These are phyloP conservation scores for Daldinia bambusicola DNA, from an alignment of 495 filamentous ascomycete genomes.

Conservation along the genomic window DNA sequence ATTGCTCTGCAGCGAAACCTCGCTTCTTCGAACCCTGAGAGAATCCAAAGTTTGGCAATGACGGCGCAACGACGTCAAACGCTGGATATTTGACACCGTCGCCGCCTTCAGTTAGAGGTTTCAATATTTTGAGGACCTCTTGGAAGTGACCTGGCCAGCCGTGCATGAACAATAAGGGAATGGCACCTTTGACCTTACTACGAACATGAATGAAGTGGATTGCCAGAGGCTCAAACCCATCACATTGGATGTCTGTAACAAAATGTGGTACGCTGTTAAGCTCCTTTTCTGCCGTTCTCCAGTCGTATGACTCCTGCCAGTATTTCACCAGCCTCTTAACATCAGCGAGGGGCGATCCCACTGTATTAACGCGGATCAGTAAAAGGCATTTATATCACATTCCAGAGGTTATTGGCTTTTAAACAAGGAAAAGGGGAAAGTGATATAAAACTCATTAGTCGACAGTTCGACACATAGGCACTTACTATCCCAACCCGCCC, in stretches of 20 bases:
- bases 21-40: constrained; percentile 59
- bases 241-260: constrained; percentile 59
- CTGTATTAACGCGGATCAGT: constrained; percentile 1
- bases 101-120: constrained; percentile 59
- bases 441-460: not conserved
- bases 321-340: constrained; percentile 61
- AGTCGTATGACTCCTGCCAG: constrained; percentile 61
- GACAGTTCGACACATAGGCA: constrained; percentile 8
- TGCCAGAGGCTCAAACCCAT: constrained; percentile 58
- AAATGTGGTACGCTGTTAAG: constrained; percentile 69
- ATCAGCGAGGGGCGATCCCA: constrained; percentile 61
- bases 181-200: constrained; percentile 57
- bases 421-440: not conserved
- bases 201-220: constrained; percentile 67
- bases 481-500: constrained; percentile 50
- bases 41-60: constrained; percentile 76
- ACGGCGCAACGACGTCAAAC: constrained; percentile 74
- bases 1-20: constrained; percentile 68
- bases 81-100: constrained; percentile 57
- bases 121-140: constrained; percentile 71
- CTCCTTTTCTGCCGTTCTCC: constrained; percentile 56
- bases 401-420: not conserved
- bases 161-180: constrained; percentile 68
- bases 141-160: constrained; percentile 76
- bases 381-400: not conserved